Evolutionary conservation across 2,329 filamentous ascomycete species (phyloP).

Genomic region (Dactylella cylindrospora): DNA sequence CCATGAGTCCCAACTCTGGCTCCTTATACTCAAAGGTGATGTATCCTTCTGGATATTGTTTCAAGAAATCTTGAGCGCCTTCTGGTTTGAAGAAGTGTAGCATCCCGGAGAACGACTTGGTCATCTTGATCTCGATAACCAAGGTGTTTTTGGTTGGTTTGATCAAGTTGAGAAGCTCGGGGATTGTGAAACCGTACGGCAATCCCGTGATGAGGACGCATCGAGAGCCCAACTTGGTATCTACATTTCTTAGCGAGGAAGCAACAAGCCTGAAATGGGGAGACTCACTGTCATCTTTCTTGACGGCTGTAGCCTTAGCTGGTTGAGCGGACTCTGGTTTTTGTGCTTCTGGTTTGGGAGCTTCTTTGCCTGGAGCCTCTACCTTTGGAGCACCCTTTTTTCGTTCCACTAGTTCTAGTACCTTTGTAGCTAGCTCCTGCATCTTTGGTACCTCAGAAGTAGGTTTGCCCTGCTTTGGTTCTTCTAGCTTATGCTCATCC

Average conservation of each 20-base stretch:
- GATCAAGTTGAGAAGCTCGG: slow-evolving; percentile 20
- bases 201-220: slow-evolving; percentile 14
- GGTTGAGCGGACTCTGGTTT: not conserved
- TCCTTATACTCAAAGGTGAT: slow-evolving; percentile 7
- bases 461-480: too few species aligned
- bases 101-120: slow-evolving; percentile 5
- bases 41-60: slow-evolving; percentile 8
- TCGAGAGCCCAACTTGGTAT: not conserved
- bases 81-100: slow-evolving; percentile 10
- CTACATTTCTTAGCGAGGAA: not conserved
- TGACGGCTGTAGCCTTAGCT: not conserved
- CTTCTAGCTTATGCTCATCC: too few species aligned
- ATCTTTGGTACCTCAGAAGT: too few species aligned
- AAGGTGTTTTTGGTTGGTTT: slow-evolving; percentile 16
- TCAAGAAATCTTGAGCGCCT: slow-evolving; percentile 20
- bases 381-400: not conserved
- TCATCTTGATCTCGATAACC: slow-evolving; percentile 23
- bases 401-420: too few species aligned
- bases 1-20: slow-evolving; percentile 18
- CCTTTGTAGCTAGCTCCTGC: too few species aligned
- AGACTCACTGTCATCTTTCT: not conserved
- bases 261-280: too few species aligned
- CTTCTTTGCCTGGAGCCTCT: too few species aligned
- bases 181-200: slow-evolving; percentile 17
- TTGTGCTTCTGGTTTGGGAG: too few species aligned